Conservation (phyloP, 2,329 filamentous ascomycete species). For the Eutypella sp. region DNA sequence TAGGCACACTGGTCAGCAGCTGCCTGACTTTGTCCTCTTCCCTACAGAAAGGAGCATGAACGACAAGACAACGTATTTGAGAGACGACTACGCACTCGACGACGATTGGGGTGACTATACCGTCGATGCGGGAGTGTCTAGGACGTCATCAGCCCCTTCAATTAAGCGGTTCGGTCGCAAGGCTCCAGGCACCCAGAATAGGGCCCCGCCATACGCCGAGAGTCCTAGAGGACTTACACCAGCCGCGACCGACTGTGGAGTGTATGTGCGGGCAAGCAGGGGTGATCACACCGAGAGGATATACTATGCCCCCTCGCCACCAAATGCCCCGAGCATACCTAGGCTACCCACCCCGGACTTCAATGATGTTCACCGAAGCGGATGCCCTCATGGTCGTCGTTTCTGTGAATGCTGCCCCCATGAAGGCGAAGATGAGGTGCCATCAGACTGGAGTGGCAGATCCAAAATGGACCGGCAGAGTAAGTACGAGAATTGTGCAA, state of each 20-base stretch:
- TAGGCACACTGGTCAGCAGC: background rate
- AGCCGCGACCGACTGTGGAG: background rate
- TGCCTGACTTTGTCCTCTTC: background rate
- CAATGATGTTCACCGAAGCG: conserved; percentile 10
- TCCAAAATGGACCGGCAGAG: conserved; percentile 22
- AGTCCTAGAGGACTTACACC: background rate
- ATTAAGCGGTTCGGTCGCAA: background rate
- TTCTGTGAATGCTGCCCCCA: conserved; percentile 20
- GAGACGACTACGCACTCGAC: background rate
- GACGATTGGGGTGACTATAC: background rate
- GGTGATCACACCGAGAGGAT: conserved; percentile 4
- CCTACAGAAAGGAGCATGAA: background rate
- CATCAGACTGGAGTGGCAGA: conserved; percentile 7
- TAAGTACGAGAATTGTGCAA: conserved; percentile 5
- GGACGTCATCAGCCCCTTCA: background rate
- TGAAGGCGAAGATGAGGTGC: conserved; percentile 1
- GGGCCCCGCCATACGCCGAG: background rate
- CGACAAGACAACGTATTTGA: no score
- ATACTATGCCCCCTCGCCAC: conserved; percentile 6
- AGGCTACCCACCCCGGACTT: conserved; percentile 24
- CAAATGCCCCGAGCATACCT: conserved; percentile 18
- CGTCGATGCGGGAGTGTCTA: no score
- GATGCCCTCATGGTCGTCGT: conserved; percentile 5
- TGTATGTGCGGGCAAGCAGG: conserved; percentile 1
- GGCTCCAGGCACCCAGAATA: background rate